Evolutionary conservation across 441 rosid species (phyloP).

Genomic region (Kokia cookei): DNA sequence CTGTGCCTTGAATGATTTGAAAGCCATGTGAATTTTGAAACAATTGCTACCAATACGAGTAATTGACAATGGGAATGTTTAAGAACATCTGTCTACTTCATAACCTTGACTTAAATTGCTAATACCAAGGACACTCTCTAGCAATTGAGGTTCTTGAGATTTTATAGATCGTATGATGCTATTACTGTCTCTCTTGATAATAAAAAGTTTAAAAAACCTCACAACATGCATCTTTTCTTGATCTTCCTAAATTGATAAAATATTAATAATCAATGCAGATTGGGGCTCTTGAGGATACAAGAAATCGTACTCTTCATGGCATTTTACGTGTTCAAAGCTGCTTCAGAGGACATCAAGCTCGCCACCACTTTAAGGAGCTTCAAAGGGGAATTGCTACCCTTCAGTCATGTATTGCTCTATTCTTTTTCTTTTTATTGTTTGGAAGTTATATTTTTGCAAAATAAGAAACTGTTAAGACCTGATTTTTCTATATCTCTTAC

Average conservation of each 20-base stretch:
- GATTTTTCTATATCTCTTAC: constrained; percentile 13
- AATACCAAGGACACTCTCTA: neutral
- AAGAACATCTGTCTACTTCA: neutral
- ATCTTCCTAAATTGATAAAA: neutral
- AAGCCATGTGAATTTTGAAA: neutral
- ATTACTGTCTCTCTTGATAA: neutral
- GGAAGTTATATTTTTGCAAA: neutral
- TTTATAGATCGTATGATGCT: neutral
- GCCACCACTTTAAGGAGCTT: constrained; percentile 52
- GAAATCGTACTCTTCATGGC: constrained; percentile 93
- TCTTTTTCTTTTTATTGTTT: neutral
- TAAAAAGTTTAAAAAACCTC: neutral
- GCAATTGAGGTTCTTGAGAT: neutral
- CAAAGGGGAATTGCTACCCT: constrained; percentile 56
- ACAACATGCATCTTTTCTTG: neutral
- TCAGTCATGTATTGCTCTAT: constrained; percentile 70
- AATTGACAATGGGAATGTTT: neutral
- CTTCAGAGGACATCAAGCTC: constrained; percentile 94
- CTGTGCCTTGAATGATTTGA: neutral
- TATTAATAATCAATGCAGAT: constrained; percentile 48
- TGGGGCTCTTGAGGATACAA: constrained; percentile 95
- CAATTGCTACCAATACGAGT: neutral
- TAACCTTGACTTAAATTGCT: constrained; percentile 2
- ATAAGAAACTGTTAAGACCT: neutral
- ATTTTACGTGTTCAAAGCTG: constrained; percentile 91